These are phyloP conservation scores for Talaromyces sp. DNA, from an alignment of 2,329 filamentous ascomycete species.

Conservation along the genomic window DNA sequence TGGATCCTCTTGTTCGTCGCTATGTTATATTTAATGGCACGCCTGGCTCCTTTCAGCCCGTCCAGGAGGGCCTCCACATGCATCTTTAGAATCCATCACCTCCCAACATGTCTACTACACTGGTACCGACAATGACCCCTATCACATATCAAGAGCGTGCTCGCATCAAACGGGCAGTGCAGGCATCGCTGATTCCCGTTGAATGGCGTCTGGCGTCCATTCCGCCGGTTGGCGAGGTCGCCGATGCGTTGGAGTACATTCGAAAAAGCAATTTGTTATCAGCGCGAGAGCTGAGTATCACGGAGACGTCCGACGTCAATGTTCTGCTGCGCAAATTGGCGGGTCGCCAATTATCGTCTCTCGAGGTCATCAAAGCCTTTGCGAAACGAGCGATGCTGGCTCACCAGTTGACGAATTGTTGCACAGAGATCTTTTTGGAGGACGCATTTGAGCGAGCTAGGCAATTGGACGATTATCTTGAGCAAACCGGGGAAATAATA, in stretches of 20 bases:
- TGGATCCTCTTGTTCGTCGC: background rate
- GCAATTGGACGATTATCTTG: conserved; percentile 24
- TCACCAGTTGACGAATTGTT: conserved; percentile 39
- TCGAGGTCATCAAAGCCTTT: conserved; percentile 54
- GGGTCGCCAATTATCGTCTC: conserved; percentile 45
- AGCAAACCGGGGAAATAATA: conserved; percentile 22
- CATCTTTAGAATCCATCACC: background rate
- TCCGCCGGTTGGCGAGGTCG: conserved; percentile 24
- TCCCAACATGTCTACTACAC: background rate
- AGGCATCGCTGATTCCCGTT: conserved; percentile 26
- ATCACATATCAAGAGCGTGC: conserved; percentile 27
- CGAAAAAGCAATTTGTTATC: conserved; percentile 19
- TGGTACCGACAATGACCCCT: background rate
- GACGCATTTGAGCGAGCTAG: conserved; percentile 24
- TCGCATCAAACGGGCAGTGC: conserved; percentile 26
- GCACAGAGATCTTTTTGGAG: conserved; percentile 28
- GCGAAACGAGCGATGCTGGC: conserved; percentile 56
- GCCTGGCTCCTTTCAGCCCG: background rate
- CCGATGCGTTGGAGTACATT: conserved; percentile 26
- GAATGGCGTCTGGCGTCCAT: conserved; percentile 29
- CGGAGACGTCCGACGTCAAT: conserved; percentile 28
- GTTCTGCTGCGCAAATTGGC: conserved; percentile 38
- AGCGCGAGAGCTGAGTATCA: conserved; percentile 26
- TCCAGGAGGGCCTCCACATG: background rate
- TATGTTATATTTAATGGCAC: conserved; percentile 2